Evolutionary conservation across 495 filamentous ascomycete genomes (phyloP).

Genomic region (Cryomyces antarcticus): DNA sequence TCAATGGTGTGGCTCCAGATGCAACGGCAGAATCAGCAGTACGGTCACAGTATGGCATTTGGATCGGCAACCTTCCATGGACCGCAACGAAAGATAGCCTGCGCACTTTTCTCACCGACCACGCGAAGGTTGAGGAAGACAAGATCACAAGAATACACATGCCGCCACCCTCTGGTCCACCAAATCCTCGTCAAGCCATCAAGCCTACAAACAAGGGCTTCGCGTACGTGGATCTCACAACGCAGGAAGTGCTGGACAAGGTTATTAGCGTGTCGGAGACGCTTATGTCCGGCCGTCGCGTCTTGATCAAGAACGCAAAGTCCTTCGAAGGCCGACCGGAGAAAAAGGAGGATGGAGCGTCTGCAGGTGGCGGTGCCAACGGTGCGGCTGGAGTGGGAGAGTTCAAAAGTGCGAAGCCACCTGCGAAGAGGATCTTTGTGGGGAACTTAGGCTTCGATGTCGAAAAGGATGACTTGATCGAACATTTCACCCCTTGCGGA

Average conservation of each 20-base stretch:
- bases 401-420: conserved; percentile 26
- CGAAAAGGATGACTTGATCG: conserved; percentile 56
- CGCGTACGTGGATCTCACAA: conserved; percentile 83
- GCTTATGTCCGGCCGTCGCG: conserved; percentile 47
- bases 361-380: not conserved
- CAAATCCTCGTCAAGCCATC: conserved; percentile 20
- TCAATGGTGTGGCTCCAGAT: conserved; percentile 11
- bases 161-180: conserved; percentile 24
- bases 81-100: conserved; percentile 51
- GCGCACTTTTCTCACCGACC: conserved; percentile 51
- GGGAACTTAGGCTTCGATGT: conserved; percentile 77
- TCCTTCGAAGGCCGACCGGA: conserved; percentile 62
- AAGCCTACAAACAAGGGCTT: conserved; percentile 66
- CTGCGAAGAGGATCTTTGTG: conserved; percentile 67
- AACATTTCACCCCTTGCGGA: conserved; percentile 70
- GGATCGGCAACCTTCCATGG: conserved; percentile 90
- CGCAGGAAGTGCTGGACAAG: conserved; percentile 38
- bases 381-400: too few species aligned
- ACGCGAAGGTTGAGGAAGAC: conserved; percentile 42
- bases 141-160: conserved; percentile 70
- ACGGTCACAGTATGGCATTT: conserved; percentile 65
- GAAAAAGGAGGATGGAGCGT: conserved; percentile 14
- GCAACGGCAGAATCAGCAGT: conserved; percentile 20
- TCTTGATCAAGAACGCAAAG: conserved; percentile 81
- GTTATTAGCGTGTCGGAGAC: conserved; percentile 67